Conservation (phyloP, 768 basidiomycete species). For the Crepidotus variabilis region DNA sequence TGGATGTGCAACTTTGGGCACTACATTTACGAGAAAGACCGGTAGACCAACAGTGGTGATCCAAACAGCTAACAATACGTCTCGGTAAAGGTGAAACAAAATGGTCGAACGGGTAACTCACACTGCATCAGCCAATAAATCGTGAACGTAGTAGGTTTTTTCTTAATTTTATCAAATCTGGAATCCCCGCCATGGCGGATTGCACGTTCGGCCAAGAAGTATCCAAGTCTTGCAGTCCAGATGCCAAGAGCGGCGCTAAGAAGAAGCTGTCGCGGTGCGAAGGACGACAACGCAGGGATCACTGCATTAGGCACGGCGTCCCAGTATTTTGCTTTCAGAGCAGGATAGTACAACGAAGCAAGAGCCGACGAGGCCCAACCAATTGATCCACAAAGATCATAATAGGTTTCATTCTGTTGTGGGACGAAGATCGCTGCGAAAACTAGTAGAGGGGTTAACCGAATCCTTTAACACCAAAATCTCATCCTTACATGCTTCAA, state of each 20-base stretch:
- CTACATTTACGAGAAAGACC: constrained; percentile 57
- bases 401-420: constrained; percentile 59
- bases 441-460: constrained; percentile 23
- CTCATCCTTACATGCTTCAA: constrained; percentile 41
- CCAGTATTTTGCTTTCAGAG: constrained; percentile 46
- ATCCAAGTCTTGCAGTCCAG: constrained; percentile 63
- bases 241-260: constrained; percentile 51
- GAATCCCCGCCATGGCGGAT: constrained; percentile 60
- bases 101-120: constrained; percentile 12
- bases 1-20: constrained; percentile 48
- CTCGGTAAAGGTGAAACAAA: not conserved
- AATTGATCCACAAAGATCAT: constrained; percentile 60
- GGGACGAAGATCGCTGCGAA: constrained; percentile 64
- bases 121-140: constrained; percentile 62
- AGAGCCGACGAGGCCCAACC: constrained; percentile 64
- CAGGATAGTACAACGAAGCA: constrained; percentile 60
- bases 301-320: constrained; percentile 28
- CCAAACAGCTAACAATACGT: constrained; percentile 49
- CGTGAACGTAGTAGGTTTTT: constrained; percentile 40
- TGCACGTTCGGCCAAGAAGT: constrained; percentile 45
- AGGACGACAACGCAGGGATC: constrained; percentile 39
- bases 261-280: constrained; percentile 60
- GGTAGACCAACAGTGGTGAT: constrained; percentile 65
- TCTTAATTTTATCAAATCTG: constrained; percentile 56
- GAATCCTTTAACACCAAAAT: not conserved